Base-by-base conservation (phyloP, 2,329 filamentous ascomycete genomes). In the Microcyclospora pomicola region DNA sequence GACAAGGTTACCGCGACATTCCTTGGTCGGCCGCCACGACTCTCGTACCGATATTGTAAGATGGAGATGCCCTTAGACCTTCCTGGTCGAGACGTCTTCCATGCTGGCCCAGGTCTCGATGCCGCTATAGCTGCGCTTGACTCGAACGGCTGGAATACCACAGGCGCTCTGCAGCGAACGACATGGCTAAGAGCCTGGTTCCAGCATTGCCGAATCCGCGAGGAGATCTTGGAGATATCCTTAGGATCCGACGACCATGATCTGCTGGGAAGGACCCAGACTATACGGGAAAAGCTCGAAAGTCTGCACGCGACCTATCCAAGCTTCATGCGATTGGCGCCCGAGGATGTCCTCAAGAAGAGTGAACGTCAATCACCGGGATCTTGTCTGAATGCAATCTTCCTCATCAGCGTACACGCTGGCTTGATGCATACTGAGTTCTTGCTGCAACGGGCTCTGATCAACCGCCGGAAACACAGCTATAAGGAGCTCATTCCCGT, bases 201-300 rank as follows among this genome's bases (percentile, higher is more conserved):
- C 1, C 59, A 65, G 9, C 61, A 76, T 28, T 65, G 67, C 2
- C 49, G 61, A 1, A 61, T 77, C 6, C 62, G 69, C 2, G 73
- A 78, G 42, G 73, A 78, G 34, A 66, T 78, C 4, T 60, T 78
- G 4, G 70, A 76, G 43, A 60, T 77, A 15, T 71, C 72, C 0
- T 54, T 76, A 0, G 67, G 66, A 3, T 47, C 55, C 2, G 51
- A 52, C 39, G 51, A 54, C 6, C 54, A 59, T 9, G 60, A 65
- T 7, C 54, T 67, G 3, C 41, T 60, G 9, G 48, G 54, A 9
- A 60, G 62, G 4, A 48, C 53, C 0, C 56, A 62, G 7, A 46
- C 69, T n/a, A 56, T 59, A 6, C 47, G 49, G 9, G 60, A 60
- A 13, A 57, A 59, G 2, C 51, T 62, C 0, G 51, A 59, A 5